phyloP scores from a whole-genome alignment of 805 yeast genomes.

The Lachancea kluyveri region DNA sequence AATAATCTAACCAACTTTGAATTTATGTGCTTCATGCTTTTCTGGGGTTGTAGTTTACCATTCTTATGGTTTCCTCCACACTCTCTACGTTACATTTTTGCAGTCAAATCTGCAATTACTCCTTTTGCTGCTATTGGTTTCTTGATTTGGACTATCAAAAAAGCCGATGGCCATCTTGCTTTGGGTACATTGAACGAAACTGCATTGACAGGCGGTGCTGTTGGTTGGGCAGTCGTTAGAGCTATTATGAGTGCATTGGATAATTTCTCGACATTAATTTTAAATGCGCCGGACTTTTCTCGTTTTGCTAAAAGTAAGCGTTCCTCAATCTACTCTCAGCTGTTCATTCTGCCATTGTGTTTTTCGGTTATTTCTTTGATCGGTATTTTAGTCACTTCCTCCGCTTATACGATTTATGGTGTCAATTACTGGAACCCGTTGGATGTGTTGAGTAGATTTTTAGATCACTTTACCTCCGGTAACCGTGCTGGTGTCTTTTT shows the following conservation, averaged over 20 bases:
- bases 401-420: slow-evolving; percentile 41
- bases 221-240: slow-evolving; percentile 75
- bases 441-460: slow-evolving; percentile 51
- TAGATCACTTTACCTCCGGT: slow-evolving; percentile 36
- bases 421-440: slow-evolving; percentile 39
- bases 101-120: slow-evolving; percentile 68
- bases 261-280: slow-evolving; percentile 71
- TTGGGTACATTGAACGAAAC: slow-evolving; percentile 18
- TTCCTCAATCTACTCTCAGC: slow-evolving; percentile 43
- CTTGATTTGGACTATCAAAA: slow-evolving; percentile 74
- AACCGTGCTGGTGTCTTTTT: slow-evolving; percentile 67
- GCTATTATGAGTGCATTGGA: slow-evolving; percentile 69
- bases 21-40: slow-evolving; percentile 69
- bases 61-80: slow-evolving; percentile 81
- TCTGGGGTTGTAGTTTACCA: slow-evolving; percentile 77
- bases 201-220: slow-evolving; percentile 17
- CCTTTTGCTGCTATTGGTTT: slow-evolving; percentile 82
- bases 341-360: slow-evolving; percentile 57
- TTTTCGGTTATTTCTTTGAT: slow-evolving; percentile 70
- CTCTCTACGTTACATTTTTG: slow-evolving; percentile 72
- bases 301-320: slow-evolving; percentile 56
- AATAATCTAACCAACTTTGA: slow-evolving; percentile 62
- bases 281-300: slow-evolving; percentile 78
- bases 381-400: slow-evolving; percentile 73
- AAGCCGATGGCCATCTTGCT: slow-evolving; percentile 56